Base-by-base conservation (phyloP, 805 yeast genomes). In the Candida schatavii region DNA sequence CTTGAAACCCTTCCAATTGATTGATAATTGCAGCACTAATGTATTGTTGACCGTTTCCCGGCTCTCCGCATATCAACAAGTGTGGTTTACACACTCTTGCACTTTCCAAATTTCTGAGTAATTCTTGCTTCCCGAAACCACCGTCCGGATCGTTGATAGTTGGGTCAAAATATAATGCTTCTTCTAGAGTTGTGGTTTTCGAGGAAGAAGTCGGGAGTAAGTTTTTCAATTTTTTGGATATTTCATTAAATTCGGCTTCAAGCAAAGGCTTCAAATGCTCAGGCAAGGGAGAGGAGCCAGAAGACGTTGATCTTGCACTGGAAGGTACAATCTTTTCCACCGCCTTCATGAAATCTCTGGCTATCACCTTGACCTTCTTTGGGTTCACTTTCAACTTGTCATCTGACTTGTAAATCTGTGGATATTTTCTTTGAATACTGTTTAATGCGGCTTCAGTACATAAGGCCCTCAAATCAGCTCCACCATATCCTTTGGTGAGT, bases 381-480 rank as follows among this genome's bases (percentile, higher is more conserved):
- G 95, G 88, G 55, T 89, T 80, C 25, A 93, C 83, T 35, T 70
- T 61, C 33, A 91, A 70, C 56, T 89, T 91, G 37, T 85, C 85
- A 40, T 75, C 72, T 7, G 90, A 76, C 47, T 75, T 66, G 62
- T 93, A 93, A 35, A 93, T 91, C 62, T 93, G 98, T 0, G 99
- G 99, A 51, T 84, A 91, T 35, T 83, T 78, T 48, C 98, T 70
- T 63, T 91, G 97, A 31, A 93, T 91, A 54, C 96, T 83, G 54
- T 85, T 83, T 47, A 93, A 70, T 0, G 98, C 98, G 23, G 97
- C 90, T 59, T 93, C 99, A 0, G 98, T 91, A 60, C 98, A 89
- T 23, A 93, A 68, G 0, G 98, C 96, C 42, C 97, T 71, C 47
- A 93, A 68, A 61, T 93, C 99, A 2, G 99, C 98, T 68, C 99